Percentiles rank a stretch among this genome's conserved stretches.
Conservation (phyloP, 2,329 filamentous ascomycete species). For the Talaromyces sp. region DNA sequence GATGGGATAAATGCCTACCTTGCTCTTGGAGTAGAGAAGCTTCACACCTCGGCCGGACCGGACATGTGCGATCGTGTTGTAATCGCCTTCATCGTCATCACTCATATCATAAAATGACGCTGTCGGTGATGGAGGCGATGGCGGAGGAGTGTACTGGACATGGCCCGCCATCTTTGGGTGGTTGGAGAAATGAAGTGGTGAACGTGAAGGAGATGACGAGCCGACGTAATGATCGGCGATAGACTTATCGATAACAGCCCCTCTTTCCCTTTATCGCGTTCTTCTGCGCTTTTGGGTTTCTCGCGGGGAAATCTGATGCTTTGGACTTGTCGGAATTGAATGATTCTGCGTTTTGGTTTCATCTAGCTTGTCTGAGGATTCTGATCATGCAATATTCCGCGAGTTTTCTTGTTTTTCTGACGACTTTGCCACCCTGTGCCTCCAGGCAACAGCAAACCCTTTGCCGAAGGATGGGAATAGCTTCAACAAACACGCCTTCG, state of each 20-base stretch:
- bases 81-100: conserved; percentile 93
- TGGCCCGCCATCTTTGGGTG: conserved; percentile 35
- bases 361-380: too few relatives aligned
- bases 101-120: conserved; percentile 94
- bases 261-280: neutral
- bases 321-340: too few relatives aligned
- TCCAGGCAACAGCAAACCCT: conserved; percentile 19
- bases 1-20: conserved; percentile 58
- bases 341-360: too few relatives aligned
- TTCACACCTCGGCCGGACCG: conserved; percentile 83
- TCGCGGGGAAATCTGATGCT: too few relatives aligned
- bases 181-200: neutral
- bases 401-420: too few relatives aligned
- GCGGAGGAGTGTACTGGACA: conserved; percentile 42
- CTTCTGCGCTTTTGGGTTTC: neutral
- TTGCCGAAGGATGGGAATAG: conserved; percentile 3
- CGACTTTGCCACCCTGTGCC: neutral
- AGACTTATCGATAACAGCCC: conserved; percentile 20
- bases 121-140: conserved; percentile 67
- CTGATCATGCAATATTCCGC: too few relatives aligned
- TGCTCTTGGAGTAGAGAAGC: conserved; percentile 94
- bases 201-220: conserved; percentile 1
- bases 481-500: neutral
- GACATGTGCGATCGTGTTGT: conserved; percentile 83
- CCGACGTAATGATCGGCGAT: conserved; percentile 27